Base-by-base conservation (phyloP, 768 basidiomycete genomes). In the Podaxis mareebaensis region DNA sequence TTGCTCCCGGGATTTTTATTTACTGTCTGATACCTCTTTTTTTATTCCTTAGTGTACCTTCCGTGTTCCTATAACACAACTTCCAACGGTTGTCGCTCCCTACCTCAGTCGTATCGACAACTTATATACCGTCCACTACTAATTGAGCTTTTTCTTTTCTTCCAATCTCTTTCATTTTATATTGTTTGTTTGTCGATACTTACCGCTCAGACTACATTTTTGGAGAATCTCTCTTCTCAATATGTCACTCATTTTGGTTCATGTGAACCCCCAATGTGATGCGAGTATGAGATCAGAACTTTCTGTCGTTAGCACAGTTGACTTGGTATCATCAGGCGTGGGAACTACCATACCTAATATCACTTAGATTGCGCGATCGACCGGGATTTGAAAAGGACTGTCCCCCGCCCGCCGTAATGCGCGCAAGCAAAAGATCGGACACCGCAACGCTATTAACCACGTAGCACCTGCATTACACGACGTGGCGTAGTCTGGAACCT, bases 101-200 rank as follows among this genome's bases (percentile, higher is more conserved):
- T 61, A 39, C 7, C 22, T 42, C 40, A 33, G 33, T 39, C 22
- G 22, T 5, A 36, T 33, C 59, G 49, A 20, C 51, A 20, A 22
- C 33, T 61, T 61, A 61, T 61, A 61, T 61, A 53, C 24, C 58
- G 52, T 42, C 40, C 24, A 52, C 39, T 61, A 61, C 26, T 61
- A 51, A 60, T 42, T 24, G 28, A 53, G 28, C 46, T 20, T 30
- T 40, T 42, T 11, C 28, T 52, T 52, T 53, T 46, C 36, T 40
- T 33, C 30, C 30, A 10, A 1, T 33, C 33, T 11, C 49, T 52
- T 57, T 42, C 20, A 40, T n/a, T 57, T 13, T 53, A 22, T 24
- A 8, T 24, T 55, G 17, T 11, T 30, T 53, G 53, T 40, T 54
- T 49, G 39, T 61, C 12, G 22, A 61, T 39, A 24, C 22, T 26